Evolutionary conservation across 1,284 basidiomycete genomes (phyloP).

Genomic region (Trichosporon ovoides): DNA sequence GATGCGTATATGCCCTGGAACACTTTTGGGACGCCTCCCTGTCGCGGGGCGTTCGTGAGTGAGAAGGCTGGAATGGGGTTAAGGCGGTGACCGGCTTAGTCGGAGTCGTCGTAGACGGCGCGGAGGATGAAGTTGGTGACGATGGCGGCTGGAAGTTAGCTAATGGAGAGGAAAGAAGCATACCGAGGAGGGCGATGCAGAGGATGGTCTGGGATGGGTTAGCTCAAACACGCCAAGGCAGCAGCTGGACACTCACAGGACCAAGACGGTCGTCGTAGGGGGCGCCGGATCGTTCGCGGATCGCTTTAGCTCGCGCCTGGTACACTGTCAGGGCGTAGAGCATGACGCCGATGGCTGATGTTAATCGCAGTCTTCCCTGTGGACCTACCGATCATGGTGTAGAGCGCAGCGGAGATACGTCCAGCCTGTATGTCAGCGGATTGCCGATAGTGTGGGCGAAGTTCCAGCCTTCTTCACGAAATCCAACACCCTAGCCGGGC

Average conservation of each 20-base stretch:
- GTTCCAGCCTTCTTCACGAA: too few species aligned
- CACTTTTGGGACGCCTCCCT: background rate
- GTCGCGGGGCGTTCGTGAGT: background rate
- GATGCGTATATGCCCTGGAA: background rate
- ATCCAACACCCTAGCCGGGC: too few species aligned
- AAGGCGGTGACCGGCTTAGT: conserved; percentile 7
- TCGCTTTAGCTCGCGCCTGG: conserved; percentile 92
- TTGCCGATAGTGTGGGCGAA: too few species aligned
- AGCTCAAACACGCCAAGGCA: background rate
- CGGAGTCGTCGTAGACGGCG: conserved; percentile 41
- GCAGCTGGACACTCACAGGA: conserved; percentile 54
- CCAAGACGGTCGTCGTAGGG: conserved; percentile 97
- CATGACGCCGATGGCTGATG: conserved; percentile 89
- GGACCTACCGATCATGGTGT: conserved; percentile 48
- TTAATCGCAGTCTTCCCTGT: background rate
- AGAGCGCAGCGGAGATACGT: conserved; percentile 49
- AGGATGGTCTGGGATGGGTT: conserved; percentile 67
- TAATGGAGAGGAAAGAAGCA: conserved; percentile 28
- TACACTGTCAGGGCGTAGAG: conserved; percentile 90
- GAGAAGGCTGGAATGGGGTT: background rate
- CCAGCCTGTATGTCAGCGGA: conserved; percentile 34
- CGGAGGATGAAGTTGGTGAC: conserved; percentile 79
- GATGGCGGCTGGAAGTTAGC: conserved; percentile 63
- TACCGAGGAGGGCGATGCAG: conserved; percentile 77
- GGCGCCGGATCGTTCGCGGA: conserved; percentile 82